Percentiles rank a stretch among this genome's conserved stretches.
Conservation (phyloP, 768 basidiomycete species). For the Russula brevipes region DNA sequence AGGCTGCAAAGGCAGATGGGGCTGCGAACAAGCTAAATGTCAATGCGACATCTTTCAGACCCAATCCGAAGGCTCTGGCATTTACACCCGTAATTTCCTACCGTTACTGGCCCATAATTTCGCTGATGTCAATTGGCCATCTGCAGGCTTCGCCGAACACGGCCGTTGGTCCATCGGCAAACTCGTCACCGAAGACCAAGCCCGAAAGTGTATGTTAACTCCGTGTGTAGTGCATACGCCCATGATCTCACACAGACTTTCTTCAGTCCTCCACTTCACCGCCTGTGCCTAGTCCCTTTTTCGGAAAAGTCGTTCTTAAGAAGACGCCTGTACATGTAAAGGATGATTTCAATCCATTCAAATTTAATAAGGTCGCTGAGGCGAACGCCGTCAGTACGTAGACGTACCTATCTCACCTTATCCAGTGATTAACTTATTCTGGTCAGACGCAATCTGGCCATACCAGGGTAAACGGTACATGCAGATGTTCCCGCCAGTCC, state of each 20-base stretch:
- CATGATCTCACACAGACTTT: not conserved
- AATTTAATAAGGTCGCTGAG: slow-evolving; percentile 74
- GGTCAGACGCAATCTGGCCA: slow-evolving; percentile 71
- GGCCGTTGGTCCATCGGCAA: slow-evolving; percentile 24
- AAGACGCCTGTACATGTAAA: slow-evolving; percentile 81
- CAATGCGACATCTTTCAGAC: slow-evolving; percentile 87
- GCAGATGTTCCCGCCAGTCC: slow-evolving; percentile 64
- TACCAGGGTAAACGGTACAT: slow-evolving; percentile 86
- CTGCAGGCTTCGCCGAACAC: slow-evolving; percentile 32
- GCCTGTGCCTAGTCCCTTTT: slow-evolving; percentile 78
- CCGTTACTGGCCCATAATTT: not conserved
- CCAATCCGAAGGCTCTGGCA: slow-evolving; percentile 72
- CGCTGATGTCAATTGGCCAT: slow-evolving; percentile 14
- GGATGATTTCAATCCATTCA: slow-evolving; percentile 98
- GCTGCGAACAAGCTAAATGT: slow-evolving; percentile 70
- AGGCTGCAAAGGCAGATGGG: slow-evolving; percentile 45
- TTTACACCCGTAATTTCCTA: slow-evolving; percentile 58
- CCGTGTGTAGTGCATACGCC: not conserved
- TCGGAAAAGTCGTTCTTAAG: slow-evolving; percentile 73
- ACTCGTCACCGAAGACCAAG: slow-evolving; percentile 30
- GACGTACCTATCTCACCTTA: not conserved
- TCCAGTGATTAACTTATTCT: not conserved
- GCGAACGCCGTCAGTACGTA: slow-evolving; percentile 68
- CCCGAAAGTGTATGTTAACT: slow-evolving; percentile 15
- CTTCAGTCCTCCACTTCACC: slow-evolving; percentile 29